Evolutionary conservation across 495 filamentous ascomycete species (phyloP).

Genomic region (Patellaria atrata): DNA sequence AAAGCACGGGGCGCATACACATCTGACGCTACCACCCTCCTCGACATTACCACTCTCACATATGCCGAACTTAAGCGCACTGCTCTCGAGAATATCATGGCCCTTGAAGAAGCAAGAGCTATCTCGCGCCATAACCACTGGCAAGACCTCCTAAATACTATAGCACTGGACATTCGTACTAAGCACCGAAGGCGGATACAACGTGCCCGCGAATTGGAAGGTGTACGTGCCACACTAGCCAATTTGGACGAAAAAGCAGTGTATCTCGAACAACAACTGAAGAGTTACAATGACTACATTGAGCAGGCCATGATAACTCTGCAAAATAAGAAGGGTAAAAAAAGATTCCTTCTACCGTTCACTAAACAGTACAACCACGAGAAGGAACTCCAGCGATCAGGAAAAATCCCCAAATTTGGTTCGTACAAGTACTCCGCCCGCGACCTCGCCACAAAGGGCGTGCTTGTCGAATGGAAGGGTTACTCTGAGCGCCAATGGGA

Average conservation of each 20-base stretch:
- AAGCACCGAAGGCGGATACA: constrained; percentile 89
- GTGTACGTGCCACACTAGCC: constrained; percentile 65
- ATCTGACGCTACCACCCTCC: constrained; percentile 44
- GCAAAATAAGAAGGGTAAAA: constrained; percentile 92
- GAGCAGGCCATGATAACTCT: constrained; percentile 98
- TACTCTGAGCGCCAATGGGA: constrained; percentile 78
- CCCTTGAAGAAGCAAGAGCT: constrained; percentile 67
- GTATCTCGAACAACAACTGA: constrained; percentile 86
- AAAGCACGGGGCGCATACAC: constrained; percentile 26
- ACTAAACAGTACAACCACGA: constrained; percentile 99
- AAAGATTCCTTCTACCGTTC: constrained; percentile 88
- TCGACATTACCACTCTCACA: constrained; percentile 78
- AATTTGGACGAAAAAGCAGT: constrained; percentile 82
- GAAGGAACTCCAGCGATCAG: constrained; percentile 77
- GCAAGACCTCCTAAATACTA: constrained; percentile 91
- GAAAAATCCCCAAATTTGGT: constrained; percentile 90
- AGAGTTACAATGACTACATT: constrained; percentile 97
- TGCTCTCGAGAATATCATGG: constrained; percentile 86
- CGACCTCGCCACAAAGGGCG: constrained; percentile 80
- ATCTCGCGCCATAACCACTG: constrained; percentile 88
- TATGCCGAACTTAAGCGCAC: constrained; percentile 88
- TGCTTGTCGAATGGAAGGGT: constrained; percentile 76
- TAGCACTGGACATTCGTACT: constrained; percentile 90
- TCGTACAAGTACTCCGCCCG: constrained; percentile 92
- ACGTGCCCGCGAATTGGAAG: constrained; percentile 77